Evolutionary conservation across 257 asterid genomes (phyloP).

Genomic region (Nicotiana tabacum): DNA sequence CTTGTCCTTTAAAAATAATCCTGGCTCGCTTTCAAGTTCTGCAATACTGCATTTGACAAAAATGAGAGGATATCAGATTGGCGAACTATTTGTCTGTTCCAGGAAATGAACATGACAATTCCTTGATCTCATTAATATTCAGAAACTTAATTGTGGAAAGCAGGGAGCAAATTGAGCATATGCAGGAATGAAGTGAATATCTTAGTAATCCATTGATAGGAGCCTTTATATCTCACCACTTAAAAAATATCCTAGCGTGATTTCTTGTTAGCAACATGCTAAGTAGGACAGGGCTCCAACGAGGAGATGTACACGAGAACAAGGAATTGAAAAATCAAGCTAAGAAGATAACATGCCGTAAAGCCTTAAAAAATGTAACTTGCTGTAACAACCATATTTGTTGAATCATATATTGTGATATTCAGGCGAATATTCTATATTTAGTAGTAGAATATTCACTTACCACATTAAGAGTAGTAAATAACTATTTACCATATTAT

Average conservation of each 20-base stretch:
- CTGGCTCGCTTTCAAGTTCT: constrained; percentile 91
- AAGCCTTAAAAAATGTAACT: neutral
- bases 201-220: neutral
- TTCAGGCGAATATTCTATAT: neutral
- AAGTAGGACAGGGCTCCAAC: neutral
- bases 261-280: neutral
- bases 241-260: neutral
- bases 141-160: neutral
- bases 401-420: no score
- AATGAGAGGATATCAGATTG: neutral
- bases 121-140: neutral
- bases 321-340: neutral
- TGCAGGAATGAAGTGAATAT: neutral
- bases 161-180: neutral
- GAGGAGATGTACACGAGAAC: neutral
- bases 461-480: neutral
- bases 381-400: neutral
- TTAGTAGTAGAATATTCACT: neutral
- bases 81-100: neutral
- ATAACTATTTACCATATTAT: neutral
- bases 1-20: constrained; percentile 67
- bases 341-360: neutral
- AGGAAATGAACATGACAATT: neutral
- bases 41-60: constrained; percentile 54
- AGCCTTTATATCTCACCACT: neutral